Evolutionary conservation across 305 asterid genomes (phyloP).

Genomic region (Euphrasia arctica): DNA sequence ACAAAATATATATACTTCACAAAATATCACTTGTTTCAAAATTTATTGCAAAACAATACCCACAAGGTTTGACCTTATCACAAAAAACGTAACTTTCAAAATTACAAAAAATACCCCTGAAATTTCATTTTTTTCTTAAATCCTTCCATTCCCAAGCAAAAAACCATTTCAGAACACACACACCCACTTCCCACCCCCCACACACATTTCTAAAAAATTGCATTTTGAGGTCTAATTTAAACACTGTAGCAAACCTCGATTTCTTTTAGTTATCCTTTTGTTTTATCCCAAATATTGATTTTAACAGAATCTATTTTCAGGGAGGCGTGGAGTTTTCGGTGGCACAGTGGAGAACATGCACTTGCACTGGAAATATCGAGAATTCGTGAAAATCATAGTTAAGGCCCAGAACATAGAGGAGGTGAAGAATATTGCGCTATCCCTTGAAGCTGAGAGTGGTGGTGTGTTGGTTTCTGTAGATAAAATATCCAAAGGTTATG

Average conservation of each 20-base stretch:
- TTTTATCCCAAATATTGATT: constrained; percentile 16
- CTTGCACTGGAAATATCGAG: constrained; percentile 97
- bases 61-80: neutral
- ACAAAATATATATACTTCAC: constrained; percentile 14
- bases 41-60: neutral
- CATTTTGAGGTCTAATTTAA: neutral
- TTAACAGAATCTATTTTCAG: constrained; percentile 35
- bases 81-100: neutral
- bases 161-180: neutral
- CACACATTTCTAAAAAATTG: neutral
- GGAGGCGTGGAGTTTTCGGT: constrained; percentile 95
- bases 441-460: constrained; percentile 97
- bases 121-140: neutral
- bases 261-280: neutral
- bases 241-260: too few species aligned
- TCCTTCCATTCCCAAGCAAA: neutral
- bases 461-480: constrained; percentile 90
- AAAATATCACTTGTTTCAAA: neutral
- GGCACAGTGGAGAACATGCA: constrained; percentile 99
- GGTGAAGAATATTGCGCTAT: constrained; percentile 71
- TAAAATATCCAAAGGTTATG: constrained; percentile 91
- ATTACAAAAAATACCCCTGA: neutral
- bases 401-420: constrained; percentile 70
- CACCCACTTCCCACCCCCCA: too few species aligned
- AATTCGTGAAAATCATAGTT: constrained; percentile 78